phyloP scores from a whole-genome alignment of 1,284 basidiomycete genomes.

The Trametes hirsuta region DNA sequence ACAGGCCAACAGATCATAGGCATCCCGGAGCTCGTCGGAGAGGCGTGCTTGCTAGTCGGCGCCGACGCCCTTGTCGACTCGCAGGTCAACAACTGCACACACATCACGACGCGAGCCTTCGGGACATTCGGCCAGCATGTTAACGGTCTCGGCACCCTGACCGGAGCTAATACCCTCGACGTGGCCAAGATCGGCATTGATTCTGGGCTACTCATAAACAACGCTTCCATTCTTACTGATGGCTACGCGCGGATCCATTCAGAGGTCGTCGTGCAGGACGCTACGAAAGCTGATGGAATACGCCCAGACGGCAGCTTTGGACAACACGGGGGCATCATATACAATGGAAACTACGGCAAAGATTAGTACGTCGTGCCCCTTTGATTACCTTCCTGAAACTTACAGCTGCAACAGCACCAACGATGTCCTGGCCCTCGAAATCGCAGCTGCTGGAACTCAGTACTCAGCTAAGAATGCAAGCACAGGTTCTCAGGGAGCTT shows the following conservation, averaged over 20 bases:
- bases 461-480: conserved; percentile 45
- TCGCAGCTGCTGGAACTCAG: conserved; percentile 54
- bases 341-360: conserved; percentile 70
- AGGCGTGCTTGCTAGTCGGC: conserved; percentile 60
- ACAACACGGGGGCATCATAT: conserved; percentile 62
- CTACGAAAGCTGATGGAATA: conserved; percentile 57
- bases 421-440: conserved; percentile 54
- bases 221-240: conserved; percentile 47
- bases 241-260: conserved; percentile 53
- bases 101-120: conserved; percentile 57
- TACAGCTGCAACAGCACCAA: conserved; percentile 43
- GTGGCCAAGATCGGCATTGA: conserved; percentile 60
- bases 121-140: conserved; percentile 48
- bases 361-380: conserved; percentile 49
- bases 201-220: conserved; percentile 47
- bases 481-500: conserved; percentile 41
- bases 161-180: conserved; percentile 67
- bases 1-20: conserved; percentile 51
- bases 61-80: conserved; percentile 41
- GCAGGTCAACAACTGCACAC: conserved; percentile 50
- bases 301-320: conserved; percentile 65
- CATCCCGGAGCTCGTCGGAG: conserved; percentile 56
- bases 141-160: conserved; percentile 50
- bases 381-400: neutral
- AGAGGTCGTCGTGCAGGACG: conserved; percentile 51